These are phyloP conservation scores for Corylus americana DNA, from an alignment of 306 rosid species.

Conservation along the genomic window DNA sequence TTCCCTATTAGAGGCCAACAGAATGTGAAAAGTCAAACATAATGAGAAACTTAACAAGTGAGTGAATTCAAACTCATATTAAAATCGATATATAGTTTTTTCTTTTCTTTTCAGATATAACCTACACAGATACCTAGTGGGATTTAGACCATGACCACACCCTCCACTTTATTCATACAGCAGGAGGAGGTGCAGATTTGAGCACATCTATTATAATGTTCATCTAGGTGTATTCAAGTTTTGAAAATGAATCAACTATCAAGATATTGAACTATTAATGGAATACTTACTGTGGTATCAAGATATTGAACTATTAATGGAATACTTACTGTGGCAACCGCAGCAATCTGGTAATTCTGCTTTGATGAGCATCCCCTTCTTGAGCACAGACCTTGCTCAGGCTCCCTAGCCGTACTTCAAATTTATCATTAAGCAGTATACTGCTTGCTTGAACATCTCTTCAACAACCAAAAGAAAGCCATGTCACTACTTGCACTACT, in stretches of 20 bases:
- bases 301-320: slow-evolving; percentile 3
- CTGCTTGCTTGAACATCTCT: slow-evolving; percentile 98
- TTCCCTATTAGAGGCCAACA: neutral
- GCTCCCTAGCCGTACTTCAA: slow-evolving; percentile 94
- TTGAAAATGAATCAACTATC: too few species aligned
- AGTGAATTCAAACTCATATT: neutral
- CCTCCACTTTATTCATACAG: neutral
- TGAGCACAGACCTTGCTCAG: slow-evolving; percentile 70
- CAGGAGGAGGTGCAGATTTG: neutral
- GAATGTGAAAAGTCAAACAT: neutral
- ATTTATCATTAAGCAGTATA: slow-evolving; percentile 90
- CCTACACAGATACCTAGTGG: neutral
- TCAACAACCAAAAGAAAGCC: slow-evolving; percentile 33
- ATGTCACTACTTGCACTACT: slow-evolving; percentile 30
- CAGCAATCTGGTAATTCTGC: slow-evolving; percentile 71
- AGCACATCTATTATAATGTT: neutral
- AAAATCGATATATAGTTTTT: neutral
- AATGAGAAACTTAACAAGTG: slow-evolving; percentile 5
- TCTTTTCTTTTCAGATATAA: neutral
- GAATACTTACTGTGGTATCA: neutral
- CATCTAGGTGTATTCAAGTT: neutral
- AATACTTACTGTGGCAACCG: slow-evolving; percentile 63
- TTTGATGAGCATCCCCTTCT: slow-evolving; percentile 88
- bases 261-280: too few species aligned
- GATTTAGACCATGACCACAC: neutral